Conservation (phyloP, 2,329 filamentous ascomycete species). For the Pezicula radicicola region DNA sequence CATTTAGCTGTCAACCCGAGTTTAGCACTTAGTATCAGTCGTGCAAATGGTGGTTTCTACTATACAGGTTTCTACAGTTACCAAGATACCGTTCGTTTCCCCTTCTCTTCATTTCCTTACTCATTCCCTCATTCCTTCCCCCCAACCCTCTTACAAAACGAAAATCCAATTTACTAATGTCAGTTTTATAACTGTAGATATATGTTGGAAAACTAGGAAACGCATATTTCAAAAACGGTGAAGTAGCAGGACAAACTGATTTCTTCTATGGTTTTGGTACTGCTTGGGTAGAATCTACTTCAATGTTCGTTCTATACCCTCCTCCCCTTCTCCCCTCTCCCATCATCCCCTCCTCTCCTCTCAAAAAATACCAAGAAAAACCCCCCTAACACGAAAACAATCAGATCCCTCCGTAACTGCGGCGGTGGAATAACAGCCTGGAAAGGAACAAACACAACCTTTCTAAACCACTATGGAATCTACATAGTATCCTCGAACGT, state of each 20-base stretch:
- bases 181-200: slow-evolving; percentile 34
- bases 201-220: slow-evolving; percentile 67
- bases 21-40: slow-evolving; percentile 57
- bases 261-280: slow-evolving; percentile 70
- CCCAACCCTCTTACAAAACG: neutral
- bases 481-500: slow-evolving; percentile 57
- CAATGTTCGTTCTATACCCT: slow-evolving; percentile 30
- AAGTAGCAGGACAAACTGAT: slow-evolving; percentile 64
- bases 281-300: slow-evolving; percentile 53
- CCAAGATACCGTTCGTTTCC: slow-evolving; percentile 55
- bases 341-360: too few species aligned
- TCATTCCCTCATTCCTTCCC: neutral
- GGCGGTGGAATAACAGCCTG: slow-evolving; percentile 67
- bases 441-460: slow-evolving; percentile 67
- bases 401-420: slow-evolving; percentile 46
- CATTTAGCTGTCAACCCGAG: slow-evolving; percentile 47
- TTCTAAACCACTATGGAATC: slow-evolving; percentile 63
- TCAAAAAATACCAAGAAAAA: too few species aligned
- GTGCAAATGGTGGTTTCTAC: slow-evolving; percentile 66
- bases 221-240: slow-evolving; percentile 58
- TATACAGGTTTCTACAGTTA: slow-evolving; percentile 64
- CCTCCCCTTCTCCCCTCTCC: too few species aligned
- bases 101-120: neutral
- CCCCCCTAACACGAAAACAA: too few species aligned
- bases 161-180: neutral